A percentile compares a stretch with the other conserved stretches of the same genome.
phyloP scores from a whole-genome alignment of 164 flowering plant genomes.

The Warburgia ugandensis region DNA sequence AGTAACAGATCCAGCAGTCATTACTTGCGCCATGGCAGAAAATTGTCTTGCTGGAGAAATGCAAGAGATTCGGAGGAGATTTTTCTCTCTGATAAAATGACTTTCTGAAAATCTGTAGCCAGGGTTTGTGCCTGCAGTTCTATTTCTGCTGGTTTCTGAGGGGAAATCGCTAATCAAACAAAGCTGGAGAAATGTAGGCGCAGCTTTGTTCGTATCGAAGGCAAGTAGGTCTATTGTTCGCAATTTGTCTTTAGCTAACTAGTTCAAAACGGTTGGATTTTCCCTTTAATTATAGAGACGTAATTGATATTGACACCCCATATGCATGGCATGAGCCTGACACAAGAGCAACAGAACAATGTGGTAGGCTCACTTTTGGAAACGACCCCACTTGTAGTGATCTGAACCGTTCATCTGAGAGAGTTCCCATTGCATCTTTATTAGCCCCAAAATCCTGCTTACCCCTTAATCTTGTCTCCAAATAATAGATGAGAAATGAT shows the following conservation, averaged over 20 bases:
- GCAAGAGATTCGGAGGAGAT: constrained; percentile 1
- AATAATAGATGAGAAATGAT: too few relatives aligned
- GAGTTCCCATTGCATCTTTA: too few relatives aligned
- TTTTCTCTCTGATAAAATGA: constrained; percentile 4
- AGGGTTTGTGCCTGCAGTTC: not conserved
- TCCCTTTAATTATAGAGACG: not conserved
- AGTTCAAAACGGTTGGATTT: not conserved
- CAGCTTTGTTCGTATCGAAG: constrained; percentile 20
- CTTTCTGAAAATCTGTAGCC: not conserved
- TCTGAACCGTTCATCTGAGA: too few relatives aligned
- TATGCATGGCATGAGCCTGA: too few relatives aligned
- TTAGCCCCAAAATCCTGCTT: too few relatives aligned
- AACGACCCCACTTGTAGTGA: too few relatives aligned
- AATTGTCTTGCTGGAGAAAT: not conserved
- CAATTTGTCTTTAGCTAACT: too few relatives aligned
- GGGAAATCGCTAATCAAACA: constrained; percentile 10
- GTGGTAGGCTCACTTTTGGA: too few relatives aligned
- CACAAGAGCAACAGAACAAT: too few relatives aligned
- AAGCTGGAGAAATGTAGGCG: constrained; percentile 1
- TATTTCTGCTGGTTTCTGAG: not conserved
- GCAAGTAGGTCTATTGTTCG: too few relatives aligned
- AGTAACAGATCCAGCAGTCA: constrained; percentile 11
- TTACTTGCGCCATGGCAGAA: constrained; percentile 23
- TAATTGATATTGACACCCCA: too few relatives aligned
- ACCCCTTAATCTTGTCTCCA: too few relatives aligned